Evolutionary conservation across 139 green algal species (phyloP).

Genomic region (Limnomonas spitsbergensis): DNA sequence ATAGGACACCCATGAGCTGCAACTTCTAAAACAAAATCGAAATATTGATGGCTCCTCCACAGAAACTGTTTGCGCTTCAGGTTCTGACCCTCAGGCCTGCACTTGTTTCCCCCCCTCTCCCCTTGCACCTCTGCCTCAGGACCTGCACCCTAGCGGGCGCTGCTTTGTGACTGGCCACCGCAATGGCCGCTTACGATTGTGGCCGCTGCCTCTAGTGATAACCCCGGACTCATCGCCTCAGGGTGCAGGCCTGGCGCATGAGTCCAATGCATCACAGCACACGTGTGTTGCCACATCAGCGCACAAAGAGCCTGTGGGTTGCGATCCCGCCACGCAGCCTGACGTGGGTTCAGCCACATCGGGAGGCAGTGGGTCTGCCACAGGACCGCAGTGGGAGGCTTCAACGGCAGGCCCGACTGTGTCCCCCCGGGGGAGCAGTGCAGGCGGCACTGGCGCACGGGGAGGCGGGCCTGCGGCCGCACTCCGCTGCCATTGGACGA

Average conservation of each 20-base stretch:
- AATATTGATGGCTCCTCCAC: neutral
- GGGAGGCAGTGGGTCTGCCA: neutral
- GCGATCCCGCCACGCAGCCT: no score
- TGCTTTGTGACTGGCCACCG: neutral
- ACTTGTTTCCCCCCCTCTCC: neutral
- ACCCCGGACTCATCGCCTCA: neutral
- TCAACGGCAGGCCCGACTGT: neutral
- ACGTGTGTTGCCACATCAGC: neutral
- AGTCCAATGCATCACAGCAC: neutral
- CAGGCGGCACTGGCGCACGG: neutral
- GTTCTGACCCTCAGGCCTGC: neutral
- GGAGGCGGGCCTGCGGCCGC: neutral
- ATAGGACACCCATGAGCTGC: no score
- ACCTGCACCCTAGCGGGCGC: slow-evolving; percentile 27
- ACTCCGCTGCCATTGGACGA: neutral
- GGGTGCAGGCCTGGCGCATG: neutral
- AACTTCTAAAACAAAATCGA: neutral
- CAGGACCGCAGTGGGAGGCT: neutral
- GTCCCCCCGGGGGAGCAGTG: neutral
- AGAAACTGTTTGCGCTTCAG: neutral
- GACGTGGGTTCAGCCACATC: no score
- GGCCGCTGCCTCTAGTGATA: slow-evolving; percentile 5
- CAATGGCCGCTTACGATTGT: neutral
- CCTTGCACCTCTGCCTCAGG: slow-evolving; percentile 22
- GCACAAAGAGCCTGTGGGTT: no score